Base-by-base conservation (phyloP, 225 moss, liverwort and hornwort species). In the Anthoceros angustus region DNA sequence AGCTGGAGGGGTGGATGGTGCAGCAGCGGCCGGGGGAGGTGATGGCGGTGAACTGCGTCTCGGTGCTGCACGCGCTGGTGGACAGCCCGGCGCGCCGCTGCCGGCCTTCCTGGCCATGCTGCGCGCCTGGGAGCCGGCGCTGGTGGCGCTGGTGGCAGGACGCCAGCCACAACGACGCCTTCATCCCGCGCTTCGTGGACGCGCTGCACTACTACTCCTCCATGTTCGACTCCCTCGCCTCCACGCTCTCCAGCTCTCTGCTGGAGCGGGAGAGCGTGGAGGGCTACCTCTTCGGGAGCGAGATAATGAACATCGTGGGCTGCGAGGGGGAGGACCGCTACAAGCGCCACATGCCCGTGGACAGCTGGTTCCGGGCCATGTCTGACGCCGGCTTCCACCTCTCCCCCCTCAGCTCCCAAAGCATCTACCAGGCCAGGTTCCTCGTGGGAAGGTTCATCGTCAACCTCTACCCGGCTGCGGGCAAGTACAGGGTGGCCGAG, bases 201-300 rank as follows among this genome's bases (percentile, higher is more conserved):
- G 74, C 74, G 24, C 42, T 74, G 69, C 78, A 78, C 55, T 78
- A 78, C 63, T 78, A 71, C 67, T 78, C 73, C n/a, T 78, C 78
- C 62, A 78, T 74, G 74, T 74, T 78, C 49, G 78, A 78, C 55
- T 78, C 78, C 46, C 25, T 78, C 12, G 74, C 74, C 26, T 74
- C 74, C 62, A 71, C 68, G 41, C 66, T 69, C 26, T 68, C 66
- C 23, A 63, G 67, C 25, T 62, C 68, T 10, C 46, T 46, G 16
- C 39, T 18, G 39, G 74, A 71, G 65, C 67, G 77, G 9, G 68
- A 73, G 45, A 43, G 60, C 8, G 74, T 78, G 62, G 78, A 78
- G 63, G 61, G 71, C 43, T 63, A 71, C 9, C 71, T 78, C 39
- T 55, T 78, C 21, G 78, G 71, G 2, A 63, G 23, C 42, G 74